Base-by-base conservation (phyloP, 1,284 basidiomycete genomes). In the Leccinum solheimii region DNA sequence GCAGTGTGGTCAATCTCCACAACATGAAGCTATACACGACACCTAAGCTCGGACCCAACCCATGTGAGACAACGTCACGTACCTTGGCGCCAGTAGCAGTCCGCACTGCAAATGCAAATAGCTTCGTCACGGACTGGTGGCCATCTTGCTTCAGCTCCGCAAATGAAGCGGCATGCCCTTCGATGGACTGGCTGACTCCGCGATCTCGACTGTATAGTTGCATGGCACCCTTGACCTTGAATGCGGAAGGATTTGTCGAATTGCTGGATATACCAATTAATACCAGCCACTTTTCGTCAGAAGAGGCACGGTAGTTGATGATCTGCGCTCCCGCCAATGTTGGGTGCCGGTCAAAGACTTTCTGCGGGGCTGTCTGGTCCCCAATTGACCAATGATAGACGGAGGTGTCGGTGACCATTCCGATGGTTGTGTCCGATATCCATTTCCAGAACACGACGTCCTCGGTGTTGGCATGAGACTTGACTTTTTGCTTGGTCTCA, bases 361-460 rank as follows among this genome's bases (percentile, higher is more conserved):
- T 95, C 78, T 90, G 86, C 5, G 92, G 92, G 7, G 88, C 79
- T 21, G 86, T 89, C 68, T 83, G 78, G 80, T 92, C 88, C 57
- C 79, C 70, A 69, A 94, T 91, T 65, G 89, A 84, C 97, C 97
- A 99, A 78, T 99, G 97, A 78, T 87, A 95, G 45, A 99, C 97
- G 14, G 95, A 85, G 2, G 90, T 86, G 64, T 98, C 95, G 40
- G 97, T 98, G 73, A 99, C 97, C 79, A 99, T 86, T 72, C 97
- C 97, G 65, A 99, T 89, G 23, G 91, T 92, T 19, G 89, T 86
- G 68, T 94, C 89, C 62, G 88, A 92, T 62, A 98, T 88, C 97
- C 97, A 99, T 75, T 97, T 98, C 97, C 97, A 99, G 80, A 98
- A 99, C 49, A 93, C 88, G 63, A 99, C 86, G 72, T 99, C 97